These are phyloP conservation scores for Orbilia brochopaga DNA, from an alignment of 2,329 filamentous ascomycete genomes.

Conservation along the genomic window DNA sequence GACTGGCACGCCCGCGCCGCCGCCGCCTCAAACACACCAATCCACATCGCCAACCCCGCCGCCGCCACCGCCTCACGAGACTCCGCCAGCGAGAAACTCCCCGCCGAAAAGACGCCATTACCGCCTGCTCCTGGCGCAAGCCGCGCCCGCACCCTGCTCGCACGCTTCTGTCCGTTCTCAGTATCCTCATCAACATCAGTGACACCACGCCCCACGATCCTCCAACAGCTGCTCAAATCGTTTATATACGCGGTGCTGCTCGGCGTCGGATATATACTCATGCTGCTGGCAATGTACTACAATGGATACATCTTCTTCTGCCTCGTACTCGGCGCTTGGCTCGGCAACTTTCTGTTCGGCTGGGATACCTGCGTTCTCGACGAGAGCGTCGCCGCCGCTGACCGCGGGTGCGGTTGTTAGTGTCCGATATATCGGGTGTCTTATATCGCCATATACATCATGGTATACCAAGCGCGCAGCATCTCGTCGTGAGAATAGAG, in stretches of 20 bases:
- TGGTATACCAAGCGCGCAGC: too few species aligned
- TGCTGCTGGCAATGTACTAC: constrained; percentile 67
- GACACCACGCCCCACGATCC: constrained; percentile 65
- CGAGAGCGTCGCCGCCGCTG: constrained; percentile 35
- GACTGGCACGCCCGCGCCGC: constrained; percentile 57
- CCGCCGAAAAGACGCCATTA: constrained; percentile 19
- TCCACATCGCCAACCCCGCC: not conserved
- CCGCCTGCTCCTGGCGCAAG: not conserved
- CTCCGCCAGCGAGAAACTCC: constrained; percentile 49
- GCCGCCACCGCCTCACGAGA: not conserved
- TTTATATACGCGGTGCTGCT: constrained; percentile 74
- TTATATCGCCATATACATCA: not conserved
- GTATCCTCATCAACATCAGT: not conserved
- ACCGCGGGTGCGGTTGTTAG: constrained; percentile 41
- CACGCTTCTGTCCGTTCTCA: constrained; percentile 19
- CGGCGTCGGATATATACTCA: constrained; percentile 55
- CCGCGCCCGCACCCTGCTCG: constrained; percentile 1
- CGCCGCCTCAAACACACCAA: not conserved
- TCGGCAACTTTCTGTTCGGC: constrained; percentile 75
- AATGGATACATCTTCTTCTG: constrained; percentile 80
- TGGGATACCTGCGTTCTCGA: constrained; percentile 64
- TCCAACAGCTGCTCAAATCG: constrained; percentile 72
- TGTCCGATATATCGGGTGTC: too few species aligned
- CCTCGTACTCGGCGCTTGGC: constrained; percentile 76
- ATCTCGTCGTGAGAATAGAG: too few species aligned